These are phyloP conservation scores for Syzygium malaccense DNA, from an alignment of 441 rosid species.

Conservation along the genomic window DNA sequence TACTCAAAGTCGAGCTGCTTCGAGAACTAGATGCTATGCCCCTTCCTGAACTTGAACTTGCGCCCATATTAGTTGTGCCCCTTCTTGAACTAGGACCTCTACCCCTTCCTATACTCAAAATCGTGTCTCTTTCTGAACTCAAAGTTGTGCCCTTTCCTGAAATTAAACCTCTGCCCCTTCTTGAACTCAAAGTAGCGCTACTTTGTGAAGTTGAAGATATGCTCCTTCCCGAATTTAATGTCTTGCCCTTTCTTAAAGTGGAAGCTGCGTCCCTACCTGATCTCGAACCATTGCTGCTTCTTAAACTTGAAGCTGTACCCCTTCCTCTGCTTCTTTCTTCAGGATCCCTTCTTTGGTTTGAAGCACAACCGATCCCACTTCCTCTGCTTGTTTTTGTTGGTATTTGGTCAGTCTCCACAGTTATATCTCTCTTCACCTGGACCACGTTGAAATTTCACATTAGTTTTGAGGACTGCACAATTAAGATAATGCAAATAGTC, in stretches of 20 bases:
- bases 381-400: not conserved
- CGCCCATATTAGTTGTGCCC: not conserved
- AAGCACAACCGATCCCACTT: accelerated
- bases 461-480: not conserved
- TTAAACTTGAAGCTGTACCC: not conserved
- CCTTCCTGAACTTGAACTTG: not conserved
- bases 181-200: accelerated
- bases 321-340: not conserved
- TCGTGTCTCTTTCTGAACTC: not conserved
- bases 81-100: not conserved
- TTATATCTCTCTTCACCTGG: not conserved
- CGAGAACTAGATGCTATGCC: not conserved
- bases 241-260: not conserved
- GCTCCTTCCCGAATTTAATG: not conserved
- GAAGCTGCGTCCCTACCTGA: accelerated
- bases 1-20: not conserved
- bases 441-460: not conserved
- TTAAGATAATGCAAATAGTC: not conserved
- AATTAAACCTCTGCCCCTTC: not conserved
- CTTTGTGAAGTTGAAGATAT: not conserved
- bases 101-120: not conserved
- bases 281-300: not conserved
- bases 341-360: accelerated
- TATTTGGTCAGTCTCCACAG: not conserved
- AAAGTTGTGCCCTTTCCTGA: not conserved